Evolutionary conservation across 164 flowering plant genomes (phyloP), one percentile per base, ranked within the genome.

Genomic region (Piper betle): DNA sequence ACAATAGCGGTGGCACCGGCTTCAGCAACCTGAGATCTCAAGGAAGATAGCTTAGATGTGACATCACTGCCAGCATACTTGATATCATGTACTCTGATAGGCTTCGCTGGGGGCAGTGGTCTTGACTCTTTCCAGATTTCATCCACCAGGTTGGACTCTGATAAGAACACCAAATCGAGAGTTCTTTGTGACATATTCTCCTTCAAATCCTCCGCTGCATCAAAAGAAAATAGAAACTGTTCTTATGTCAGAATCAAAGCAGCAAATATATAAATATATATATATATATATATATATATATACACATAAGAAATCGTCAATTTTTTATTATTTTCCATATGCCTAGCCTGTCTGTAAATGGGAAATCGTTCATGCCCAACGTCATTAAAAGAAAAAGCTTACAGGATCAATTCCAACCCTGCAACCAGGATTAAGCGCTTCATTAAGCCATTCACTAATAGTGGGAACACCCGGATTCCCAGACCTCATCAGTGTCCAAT

Each of bases 171-270:
- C 75, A 93, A 73, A 72, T 88, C 81, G 53, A 82, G 94, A 60
- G 77, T 82, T 64, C 75, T 86, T 72, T 71, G 74, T 20, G 93
- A 76, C 66, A 93, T 77, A 57, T 74, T 79, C 66, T 74, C 84
- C 70, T 81, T 84, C 56, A 93, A 66, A 75, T 93, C 94, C 69
- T 90, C 92, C 42, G 91, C 96, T 72, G 88, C 87, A 82, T 85
- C 87, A 67, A 77, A 81, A 71, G 99, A 93, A 79, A 90, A 93
- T 56, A 93, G 91, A 73, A 90, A 90, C 99, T 93, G 97, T 73
- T 64, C 81, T 84, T 95, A 84, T 88, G 86, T 81, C 77, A 78
- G 65, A 60, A 78, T 68, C 65, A 77, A 80, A 71, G 65, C n/a
- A 74, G 66, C 42, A 62, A 64, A 76, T 74, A 84, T 79, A 71